Evolutionary conservation across 2,329 filamentous ascomycete genomes (phyloP), one percentile per base, ranked within the genome.

Genomic region (Phialophora macrospora): DNA sequence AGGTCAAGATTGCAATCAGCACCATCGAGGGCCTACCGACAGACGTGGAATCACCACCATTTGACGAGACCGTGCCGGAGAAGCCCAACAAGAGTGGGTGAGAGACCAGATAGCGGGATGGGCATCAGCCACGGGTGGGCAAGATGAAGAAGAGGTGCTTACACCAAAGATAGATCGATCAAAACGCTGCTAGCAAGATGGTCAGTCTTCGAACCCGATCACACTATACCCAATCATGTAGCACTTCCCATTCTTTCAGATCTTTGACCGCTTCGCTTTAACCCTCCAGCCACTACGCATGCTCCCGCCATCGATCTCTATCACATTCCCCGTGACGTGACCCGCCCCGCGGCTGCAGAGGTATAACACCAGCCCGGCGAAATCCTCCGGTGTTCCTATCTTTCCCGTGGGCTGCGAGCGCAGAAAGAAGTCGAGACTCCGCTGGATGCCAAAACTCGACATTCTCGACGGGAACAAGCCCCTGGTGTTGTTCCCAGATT

Each of bases 381-480:
- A 82, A 67, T 83, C 81, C 62, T 77, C 76, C 0, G 81, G 81
- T 69, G 79, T 81, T 2, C 81, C 81, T 32, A 83, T 76, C n/a
- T 81, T 71, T 0, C 81, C 81, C 8, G 77, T 80, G 0, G 81
- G 81, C 73, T 83, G 81, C 2, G 76, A 75, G 0, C 75, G 68
- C 54, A 81, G 77, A 22, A 87, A 77, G 2, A 77, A 76, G 44
- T 84, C 81, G 52, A 79, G 77, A 61, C 80, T 83, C 62, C 80
- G 79, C 32, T 82, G 74, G 51, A 87, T 75, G 0, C 83, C 83
- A 30, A 80, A 83, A 17, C 77, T 80, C 69, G 84, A 84, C 83
- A 85, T 85, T 55, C 83, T 81, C 34, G 80, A 82, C 52, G 83
- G 78, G 69, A 85, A 85, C 12, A 80, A 77, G 20, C 78, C 78